Percentiles rank a stretch among this genome's conserved stretches.
Evolutionary conservation across 768 basidiomycete species (phyloP).

Genomic region (Kwoniella mangroviensis): DNA sequence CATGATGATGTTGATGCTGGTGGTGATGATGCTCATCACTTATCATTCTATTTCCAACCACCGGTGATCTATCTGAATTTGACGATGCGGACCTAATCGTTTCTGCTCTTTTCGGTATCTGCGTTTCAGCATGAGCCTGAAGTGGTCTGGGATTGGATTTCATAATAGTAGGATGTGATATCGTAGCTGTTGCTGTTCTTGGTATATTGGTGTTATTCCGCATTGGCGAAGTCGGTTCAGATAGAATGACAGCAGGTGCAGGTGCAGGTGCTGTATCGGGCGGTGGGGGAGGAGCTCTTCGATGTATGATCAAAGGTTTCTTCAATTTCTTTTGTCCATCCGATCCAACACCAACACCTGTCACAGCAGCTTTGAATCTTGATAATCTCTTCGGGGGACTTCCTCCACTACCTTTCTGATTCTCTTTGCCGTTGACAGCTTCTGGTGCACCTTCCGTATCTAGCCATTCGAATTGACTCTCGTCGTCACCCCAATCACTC

Average conservation of each 20-base stretch:
- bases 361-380: conserved; percentile 34
- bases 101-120: conserved; percentile 9
- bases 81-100: conserved; percentile 6
- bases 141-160: conserved; percentile 2
- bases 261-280: conserved; percentile 20
- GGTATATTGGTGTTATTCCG: neutral
- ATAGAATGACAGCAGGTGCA: conserved; percentile 1
- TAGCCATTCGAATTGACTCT: conserved; percentile 51
- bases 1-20: neutral
- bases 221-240: conserved; percentile 10
- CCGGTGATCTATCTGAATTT: neutral
- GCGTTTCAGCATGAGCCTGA: neutral
- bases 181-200: neutral
- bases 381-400: conserved; percentile 42
- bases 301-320: conserved; percentile 40
- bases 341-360: conserved; percentile 9
- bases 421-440: conserved; percentile 39
- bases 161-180: conserved; percentile 6
- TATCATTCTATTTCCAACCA: neutral
- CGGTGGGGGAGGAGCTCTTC: conserved; percentile 48
- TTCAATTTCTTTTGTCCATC: conserved; percentile 37
- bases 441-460: conserved; percentile 41
- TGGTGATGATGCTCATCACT: neutral
- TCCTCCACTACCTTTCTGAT: conserved; percentile 5
- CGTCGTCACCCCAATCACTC: conserved; percentile 53